These are phyloP conservation scores for Epichloe sibirici DNA, from an alignment of 2,329 filamentous ascomycete species.

Conservation along the genomic window DNA sequence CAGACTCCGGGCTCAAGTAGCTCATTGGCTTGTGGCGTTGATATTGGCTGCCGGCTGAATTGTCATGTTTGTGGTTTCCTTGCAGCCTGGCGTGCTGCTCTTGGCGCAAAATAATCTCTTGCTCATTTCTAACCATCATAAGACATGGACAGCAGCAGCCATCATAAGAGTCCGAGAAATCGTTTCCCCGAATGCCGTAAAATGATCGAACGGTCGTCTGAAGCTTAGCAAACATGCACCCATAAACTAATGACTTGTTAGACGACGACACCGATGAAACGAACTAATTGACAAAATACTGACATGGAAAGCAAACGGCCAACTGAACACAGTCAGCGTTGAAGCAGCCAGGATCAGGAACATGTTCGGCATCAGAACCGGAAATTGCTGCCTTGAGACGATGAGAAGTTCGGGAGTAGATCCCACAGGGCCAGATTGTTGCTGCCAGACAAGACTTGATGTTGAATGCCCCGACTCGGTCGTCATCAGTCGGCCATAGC, in stretches of 20 bases:
- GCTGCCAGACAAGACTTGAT: conserved; percentile 6
- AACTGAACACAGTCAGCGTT: conserved; percentile 15
- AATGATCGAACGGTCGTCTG: conserved; percentile 19
- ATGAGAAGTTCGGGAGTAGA: conserved; percentile 16
- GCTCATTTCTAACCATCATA: conserved; percentile 18
- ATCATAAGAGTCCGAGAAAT: conserved; percentile 12
- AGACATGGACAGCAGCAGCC: conserved; percentile 18
- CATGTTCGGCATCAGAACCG: conserved; percentile 10
- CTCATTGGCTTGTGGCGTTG: conserved; percentile 13
- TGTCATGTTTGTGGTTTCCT: conserved; percentile 3
- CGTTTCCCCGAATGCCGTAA: conserved; percentile 20
- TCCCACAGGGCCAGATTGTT: conserved; percentile 13
- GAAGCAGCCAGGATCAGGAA: conserved; percentile 9
- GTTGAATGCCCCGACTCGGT: not conserved
- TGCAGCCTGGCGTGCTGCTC: conserved; percentile 7
- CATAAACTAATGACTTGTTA: conserved; percentile 17
- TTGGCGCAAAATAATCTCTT: conserved; percentile 21
- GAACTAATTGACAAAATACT: not conserved
- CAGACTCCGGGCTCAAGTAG: conserved; percentile 3
- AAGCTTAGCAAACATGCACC: conserved; percentile 15
- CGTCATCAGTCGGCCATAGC: conserved; percentile 8
- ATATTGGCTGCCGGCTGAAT: conserved; percentile 11
- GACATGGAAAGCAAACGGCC: conserved; percentile 16
- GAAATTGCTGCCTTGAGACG: conserved; percentile 13
- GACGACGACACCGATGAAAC: not conserved